These are phyloP conservation scores for Ceratocystis smalleyi DNA, from an alignment of 2,329 filamentous ascomycete genomes.

Conservation along the genomic window DNA sequence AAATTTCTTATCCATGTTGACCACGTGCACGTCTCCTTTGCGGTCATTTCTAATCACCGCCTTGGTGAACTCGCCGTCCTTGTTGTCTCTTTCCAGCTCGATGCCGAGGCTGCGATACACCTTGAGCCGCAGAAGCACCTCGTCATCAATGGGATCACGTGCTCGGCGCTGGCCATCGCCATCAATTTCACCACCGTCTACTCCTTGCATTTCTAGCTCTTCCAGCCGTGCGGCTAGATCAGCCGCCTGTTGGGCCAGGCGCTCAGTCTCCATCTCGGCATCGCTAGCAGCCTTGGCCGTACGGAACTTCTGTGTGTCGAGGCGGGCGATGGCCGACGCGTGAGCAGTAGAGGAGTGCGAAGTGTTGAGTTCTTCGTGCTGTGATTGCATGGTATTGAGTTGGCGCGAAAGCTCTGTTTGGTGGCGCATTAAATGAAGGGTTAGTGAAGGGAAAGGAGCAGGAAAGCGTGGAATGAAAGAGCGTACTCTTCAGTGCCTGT, in stretches of 20 bases:
- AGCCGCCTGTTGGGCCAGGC: slow-evolving; percentile 63
- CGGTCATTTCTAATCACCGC: slow-evolving; percentile 72
- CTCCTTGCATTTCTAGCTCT: slow-evolving; percentile 72
- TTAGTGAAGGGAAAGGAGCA: slow-evolving; percentile 18
- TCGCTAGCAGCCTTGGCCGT: slow-evolving; percentile 83
- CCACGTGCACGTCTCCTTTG: slow-evolving; percentile 84
- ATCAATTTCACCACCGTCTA: slow-evolving; percentile 47
- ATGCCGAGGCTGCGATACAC: slow-evolving; percentile 86
- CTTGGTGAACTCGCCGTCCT: slow-evolving; percentile 63
- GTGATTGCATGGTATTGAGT: slow-evolving; percentile 56
- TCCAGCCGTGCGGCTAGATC: slow-evolving; percentile 60
- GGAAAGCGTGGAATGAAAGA: slow-evolving; percentile 6
- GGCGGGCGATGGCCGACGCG: slow-evolving; percentile 65
- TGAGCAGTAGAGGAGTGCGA: slow-evolving; percentile 66
- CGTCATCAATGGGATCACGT: slow-evolving; percentile 41
- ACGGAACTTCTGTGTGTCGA: slow-evolving; percentile 89
- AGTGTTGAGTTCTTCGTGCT: slow-evolving; percentile 60
- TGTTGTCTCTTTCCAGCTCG: slow-evolving; percentile 64
- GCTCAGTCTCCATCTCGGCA: slow-evolving; percentile 85
- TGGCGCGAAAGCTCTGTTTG: slow-evolving; percentile 50
- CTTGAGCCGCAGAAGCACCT: slow-evolving; percentile 61
- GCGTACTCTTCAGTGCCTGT: slow-evolving; percentile 43
- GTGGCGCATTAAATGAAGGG: neutral
- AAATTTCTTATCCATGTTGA: slow-evolving; percentile 88
- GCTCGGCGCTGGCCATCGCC: slow-evolving; percentile 17